Percentiles rank a stretch among this genome's conserved stretches.
Evolutionary conservation across 768 basidiomycete genomes (phyloP).

Genomic region (Lentinula guzmanii): DNA sequence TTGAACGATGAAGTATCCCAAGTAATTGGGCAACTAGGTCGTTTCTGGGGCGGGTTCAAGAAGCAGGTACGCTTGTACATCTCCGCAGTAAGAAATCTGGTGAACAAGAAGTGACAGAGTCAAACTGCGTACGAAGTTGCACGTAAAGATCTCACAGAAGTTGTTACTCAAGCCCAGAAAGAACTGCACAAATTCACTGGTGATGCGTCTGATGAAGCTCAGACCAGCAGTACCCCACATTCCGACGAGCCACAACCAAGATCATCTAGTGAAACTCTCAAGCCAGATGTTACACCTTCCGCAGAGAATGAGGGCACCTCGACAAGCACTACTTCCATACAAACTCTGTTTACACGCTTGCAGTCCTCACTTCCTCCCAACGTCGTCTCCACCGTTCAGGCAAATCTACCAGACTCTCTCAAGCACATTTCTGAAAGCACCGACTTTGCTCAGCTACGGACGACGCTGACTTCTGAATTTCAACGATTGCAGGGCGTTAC

Average conservation of each 20-base stretch:
- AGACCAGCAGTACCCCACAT: constrained; percentile 7
- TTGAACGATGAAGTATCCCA: constrained; percentile 87
- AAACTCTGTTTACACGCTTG: constrained; percentile 59
- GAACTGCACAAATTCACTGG: constrained; percentile 60
- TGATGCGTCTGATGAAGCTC: constrained; percentile 19
- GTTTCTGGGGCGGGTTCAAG: constrained; percentile 89
- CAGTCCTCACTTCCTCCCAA: constrained; percentile 74
- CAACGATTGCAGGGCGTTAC: constrained; percentile 72
- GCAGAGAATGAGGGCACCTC: constrained; percentile 11
- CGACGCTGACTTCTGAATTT: constrained; percentile 58
- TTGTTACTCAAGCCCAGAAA: constrained; percentile 75
- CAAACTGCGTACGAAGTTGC: constrained; percentile 64
- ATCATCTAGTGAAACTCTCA: constrained; percentile 15
- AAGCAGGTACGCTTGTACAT: constrained; percentile 60
- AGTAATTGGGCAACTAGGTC: constrained; percentile 80
- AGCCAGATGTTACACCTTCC: constrained; percentile 21
- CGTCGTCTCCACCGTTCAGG: constrained; percentile 62
- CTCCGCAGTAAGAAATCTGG: not conserved
- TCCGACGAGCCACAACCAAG: constrained; percentile 12
- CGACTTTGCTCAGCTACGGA: constrained; percentile 64
- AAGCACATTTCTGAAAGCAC: constrained; percentile 56
- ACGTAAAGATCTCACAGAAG: constrained; percentile 64
- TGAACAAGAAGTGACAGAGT: constrained; percentile 38
- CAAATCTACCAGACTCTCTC: constrained; percentile 60
- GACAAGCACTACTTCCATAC: constrained; percentile 24